These are phyloP conservation scores for Wickerhamomyces chambardii DNA, from an alignment of 805 yeast genomes.

Conservation along the genomic window DNA sequence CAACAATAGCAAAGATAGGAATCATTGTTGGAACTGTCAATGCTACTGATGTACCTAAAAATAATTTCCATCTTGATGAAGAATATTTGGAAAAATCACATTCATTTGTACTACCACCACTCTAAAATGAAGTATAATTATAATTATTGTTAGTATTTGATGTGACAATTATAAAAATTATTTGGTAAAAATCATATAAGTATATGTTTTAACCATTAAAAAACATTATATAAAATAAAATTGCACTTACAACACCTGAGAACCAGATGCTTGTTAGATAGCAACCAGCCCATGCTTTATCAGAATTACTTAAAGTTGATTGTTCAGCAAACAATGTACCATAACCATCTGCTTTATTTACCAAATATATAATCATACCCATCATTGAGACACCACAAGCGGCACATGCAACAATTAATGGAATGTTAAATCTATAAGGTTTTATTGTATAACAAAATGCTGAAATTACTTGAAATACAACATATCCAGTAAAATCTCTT, in stretches of 20 bases:
- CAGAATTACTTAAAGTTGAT: constrained; percentile 16
- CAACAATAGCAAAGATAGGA: constrained; percentile 33
- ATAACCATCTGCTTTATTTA: constrained; percentile 23
- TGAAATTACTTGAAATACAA: constrained; percentile 26
- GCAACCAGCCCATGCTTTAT: constrained; percentile 22
- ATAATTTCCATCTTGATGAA: constrained; percentile 16
- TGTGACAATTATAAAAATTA: too few relatives aligned
- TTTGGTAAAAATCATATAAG: too few relatives aligned
- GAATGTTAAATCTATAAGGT: constrained; percentile 18
- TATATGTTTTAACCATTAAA: too few relatives aligned
- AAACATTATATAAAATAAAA: too few relatives aligned
- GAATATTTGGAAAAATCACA: constrained; percentile 26
- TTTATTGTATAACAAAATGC: constrained; percentile 11
- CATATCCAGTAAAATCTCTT: constrained; percentile 19
- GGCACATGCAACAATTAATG: constrained; percentile 15
- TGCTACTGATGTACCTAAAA: constrained; percentile 15
- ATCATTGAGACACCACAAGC: constrained; percentile 20
- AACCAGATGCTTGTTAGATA: constrained; percentile 23
- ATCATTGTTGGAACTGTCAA: constrained; percentile 28
- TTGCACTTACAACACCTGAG: constrained; percentile 20
- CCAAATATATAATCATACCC: constrained; percentile 22
- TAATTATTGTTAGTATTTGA: too few relatives aligned
- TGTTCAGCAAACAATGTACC: constrained; percentile 23
- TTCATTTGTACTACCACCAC: constrained; percentile 24
- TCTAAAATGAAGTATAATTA: too few relatives aligned